phyloP scores from a whole-genome alignment of 2,329 filamentous ascomycete genomes.

The Aaosphaeria pasadenensis region DNA sequence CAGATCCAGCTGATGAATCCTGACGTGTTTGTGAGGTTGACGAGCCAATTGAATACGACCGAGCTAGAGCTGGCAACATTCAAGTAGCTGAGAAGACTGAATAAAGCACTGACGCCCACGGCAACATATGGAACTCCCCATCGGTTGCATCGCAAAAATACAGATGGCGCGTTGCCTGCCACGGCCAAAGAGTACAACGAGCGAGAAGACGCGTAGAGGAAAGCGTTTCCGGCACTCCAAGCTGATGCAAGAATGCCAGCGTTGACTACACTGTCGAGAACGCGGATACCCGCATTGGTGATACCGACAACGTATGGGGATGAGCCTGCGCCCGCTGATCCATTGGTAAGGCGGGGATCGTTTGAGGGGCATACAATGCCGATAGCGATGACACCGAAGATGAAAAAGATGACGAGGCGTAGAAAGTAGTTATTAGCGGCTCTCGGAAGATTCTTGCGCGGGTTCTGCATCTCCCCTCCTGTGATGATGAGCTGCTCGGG shows the following conservation, averaged over 20 bases:
- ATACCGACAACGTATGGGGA: conserved; percentile 63
- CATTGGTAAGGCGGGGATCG: conserved; percentile 45
- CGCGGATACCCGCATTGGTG: conserved; percentile 62
- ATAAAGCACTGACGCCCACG: conserved; percentile 37
- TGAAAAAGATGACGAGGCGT: conserved; percentile 56
- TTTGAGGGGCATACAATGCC: conserved; percentile 59
- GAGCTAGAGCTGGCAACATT: conserved; percentile 46
- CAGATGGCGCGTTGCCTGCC: conserved; percentile 50
- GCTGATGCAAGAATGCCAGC: conserved; percentile 71
- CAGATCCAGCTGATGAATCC: conserved; percentile 56
- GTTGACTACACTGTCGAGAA: conserved; percentile 70
- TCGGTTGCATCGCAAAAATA: conserved; percentile 48
- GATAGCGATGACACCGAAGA: conserved; percentile 50
- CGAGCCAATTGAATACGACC: conserved; percentile 64
- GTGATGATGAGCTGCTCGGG: conserved; percentile 33
- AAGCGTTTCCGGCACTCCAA: conserved; percentile 68
- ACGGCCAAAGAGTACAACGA: conserved; percentile 49
- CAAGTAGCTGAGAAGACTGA: conserved; percentile 49
- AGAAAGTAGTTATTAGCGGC: conserved; percentile 53
- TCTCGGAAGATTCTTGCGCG: conserved; percentile 48
- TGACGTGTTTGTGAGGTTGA: conserved; percentile 62
- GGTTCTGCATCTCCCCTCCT: conserved; percentile 32
- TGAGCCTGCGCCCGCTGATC: conserved; percentile 28
- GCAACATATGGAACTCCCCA: conserved; percentile 41
- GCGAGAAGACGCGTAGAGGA: conserved; percentile 54